These are phyloP conservation scores for Persicaria maculosa DNA, from an alignment of 148 eudicot genomes.

Conservation along the genomic window DNA sequence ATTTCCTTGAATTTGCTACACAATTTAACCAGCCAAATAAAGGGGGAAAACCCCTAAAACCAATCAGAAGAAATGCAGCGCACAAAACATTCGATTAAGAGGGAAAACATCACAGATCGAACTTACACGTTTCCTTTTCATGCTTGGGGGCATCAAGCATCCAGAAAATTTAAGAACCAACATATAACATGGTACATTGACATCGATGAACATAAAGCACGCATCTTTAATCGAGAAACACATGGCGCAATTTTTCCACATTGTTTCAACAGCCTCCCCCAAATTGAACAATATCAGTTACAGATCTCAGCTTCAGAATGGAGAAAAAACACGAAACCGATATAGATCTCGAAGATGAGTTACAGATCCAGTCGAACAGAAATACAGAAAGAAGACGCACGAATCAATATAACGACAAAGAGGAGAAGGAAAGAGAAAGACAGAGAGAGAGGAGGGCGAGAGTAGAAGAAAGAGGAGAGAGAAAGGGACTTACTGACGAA, in stretches of 20 bases:
- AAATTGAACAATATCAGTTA: not conserved
- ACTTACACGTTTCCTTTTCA: not conserved
- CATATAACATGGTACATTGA: not conserved
- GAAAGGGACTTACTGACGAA: constrained; percentile 18
- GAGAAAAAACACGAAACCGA: not conserved
- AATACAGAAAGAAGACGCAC: not conserved
- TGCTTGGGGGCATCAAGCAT: not conserved
- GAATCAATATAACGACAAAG: not conserved
- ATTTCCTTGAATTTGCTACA: not conserved
- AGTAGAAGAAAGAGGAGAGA: constrained; percentile 9
- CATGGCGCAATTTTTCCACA: not conserved
- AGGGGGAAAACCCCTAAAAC: not conserved
- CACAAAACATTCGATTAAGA: not conserved
- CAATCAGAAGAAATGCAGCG: not conserved
- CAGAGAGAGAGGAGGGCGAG: not conserved
- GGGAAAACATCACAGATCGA: not conserved
- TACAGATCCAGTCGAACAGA: constrained; percentile 11
- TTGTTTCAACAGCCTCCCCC: not conserved
- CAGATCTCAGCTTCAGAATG: constrained; percentile 1
- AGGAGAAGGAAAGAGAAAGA: not conserved
- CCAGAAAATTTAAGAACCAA: not conserved
- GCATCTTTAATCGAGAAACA: not conserved
- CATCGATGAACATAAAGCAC: not conserved
- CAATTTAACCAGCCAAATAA: not conserved
- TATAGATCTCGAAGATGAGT: constrained; percentile 4